Evolutionary conservation across 805 yeast genomes (phyloP), one percentile per base, ranked within the genome.

Genomic region (Pichia gijzeniarum): DNA sequence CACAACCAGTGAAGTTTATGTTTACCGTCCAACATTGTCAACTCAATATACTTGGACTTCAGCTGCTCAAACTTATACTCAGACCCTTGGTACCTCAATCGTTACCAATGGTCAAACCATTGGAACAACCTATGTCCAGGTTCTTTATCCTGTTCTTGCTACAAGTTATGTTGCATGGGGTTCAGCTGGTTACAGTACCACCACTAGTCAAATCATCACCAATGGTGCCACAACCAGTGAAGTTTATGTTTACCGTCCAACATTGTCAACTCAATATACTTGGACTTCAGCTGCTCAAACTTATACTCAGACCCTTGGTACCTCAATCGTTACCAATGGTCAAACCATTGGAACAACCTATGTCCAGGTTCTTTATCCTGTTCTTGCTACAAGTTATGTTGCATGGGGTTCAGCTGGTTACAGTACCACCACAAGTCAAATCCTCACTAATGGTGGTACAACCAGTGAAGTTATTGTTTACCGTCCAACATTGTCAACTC

Each of bases 311-410:
- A n/a, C n/a, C n/a, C n/a, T n/a, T n/a, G n/a, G n/a, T n/a, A n/a
- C n/a, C n/a, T n/a, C n/a, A n/a, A n/a, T n/a, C n/a, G 45, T 43
- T 31, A 22, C 31, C 13, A 35, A 30, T 20, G 21, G 32, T 36
- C 28, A n/a, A 13, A 40, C 44, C 3, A n/a, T 12, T 8, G 18
- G 27, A 31, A 18, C 41, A 2, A n/a, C 35, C 19, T 32, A 32
- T 13, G 36, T 36, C 20, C 34, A 39, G 14, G 19, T 40, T 32
- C 28, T 25, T 25, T 25, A 25, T 25, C 28, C 28, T 25, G 28
- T 25, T 25, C 28, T 25, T 25, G 28, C 28, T 25, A 25, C 28
- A 25, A 25, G 28, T 13, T 30, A 30, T 12, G 7, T n/a, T 30
- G n/a, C 8, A 30, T 30, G 33, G 33, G 33, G n/a, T 6, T 12